A percentile compares a stretch with the other conserved stretches of the same genome.
Evolutionary conservation across 352 stramenopile species (phyloP).

Genomic region (Phytophthora sp.): DNA sequence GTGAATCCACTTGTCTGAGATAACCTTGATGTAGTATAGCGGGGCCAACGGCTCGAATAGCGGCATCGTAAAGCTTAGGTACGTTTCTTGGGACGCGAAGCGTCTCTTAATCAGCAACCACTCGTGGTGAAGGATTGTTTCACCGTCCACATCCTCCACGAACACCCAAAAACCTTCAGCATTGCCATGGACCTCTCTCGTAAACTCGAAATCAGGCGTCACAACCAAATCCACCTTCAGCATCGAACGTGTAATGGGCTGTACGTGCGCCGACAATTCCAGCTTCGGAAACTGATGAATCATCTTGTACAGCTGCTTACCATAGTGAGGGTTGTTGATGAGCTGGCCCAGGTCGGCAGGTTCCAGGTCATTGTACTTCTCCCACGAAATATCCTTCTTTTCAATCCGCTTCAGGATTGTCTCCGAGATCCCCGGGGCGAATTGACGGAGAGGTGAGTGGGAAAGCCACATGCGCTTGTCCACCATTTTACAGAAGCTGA

Average conservation of each 20-base stretch:
- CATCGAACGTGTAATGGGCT: slow-evolving; percentile 98
- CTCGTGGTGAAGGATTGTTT: slow-evolving; percentile 99
- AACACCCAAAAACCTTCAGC: slow-evolving; percentile 98
- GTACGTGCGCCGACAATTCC: slow-evolving; percentile 96
- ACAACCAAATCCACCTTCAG: slow-evolving; percentile 96
- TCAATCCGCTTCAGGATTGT: slow-evolving; percentile 97
- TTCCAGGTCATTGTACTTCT: slow-evolving; percentile 97
- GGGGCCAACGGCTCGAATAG: slow-evolving; percentile 98
- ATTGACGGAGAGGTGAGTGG: slow-evolving; percentile 98
- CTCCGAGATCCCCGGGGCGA: slow-evolving; percentile 93
- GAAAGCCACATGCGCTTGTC: slow-evolving; percentile 98
- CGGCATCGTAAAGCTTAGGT: slow-evolving; percentile 96
- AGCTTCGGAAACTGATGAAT: slow-evolving; percentile 99
- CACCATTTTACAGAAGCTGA: slow-evolving; percentile 99
- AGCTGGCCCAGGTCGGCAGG: slow-evolving; percentile 97
- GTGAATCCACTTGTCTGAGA: slow-evolving; percentile 99
- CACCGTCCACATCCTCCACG: slow-evolving; percentile 98
- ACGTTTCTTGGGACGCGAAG: slow-evolving; percentile 82
- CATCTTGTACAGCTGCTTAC: slow-evolving; percentile 97
- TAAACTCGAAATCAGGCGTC: slow-evolving; percentile 98
- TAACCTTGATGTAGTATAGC: slow-evolving; percentile 98
- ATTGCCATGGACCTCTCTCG: slow-evolving; percentile 96
- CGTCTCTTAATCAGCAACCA: slow-evolving; percentile 94
- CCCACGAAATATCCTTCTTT: slow-evolving; percentile 99
- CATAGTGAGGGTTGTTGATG: slow-evolving; percentile 98